Evolutionary conservation across 805 yeast species (phyloP).

Genomic region (Nakazawaea holstii): DNA sequence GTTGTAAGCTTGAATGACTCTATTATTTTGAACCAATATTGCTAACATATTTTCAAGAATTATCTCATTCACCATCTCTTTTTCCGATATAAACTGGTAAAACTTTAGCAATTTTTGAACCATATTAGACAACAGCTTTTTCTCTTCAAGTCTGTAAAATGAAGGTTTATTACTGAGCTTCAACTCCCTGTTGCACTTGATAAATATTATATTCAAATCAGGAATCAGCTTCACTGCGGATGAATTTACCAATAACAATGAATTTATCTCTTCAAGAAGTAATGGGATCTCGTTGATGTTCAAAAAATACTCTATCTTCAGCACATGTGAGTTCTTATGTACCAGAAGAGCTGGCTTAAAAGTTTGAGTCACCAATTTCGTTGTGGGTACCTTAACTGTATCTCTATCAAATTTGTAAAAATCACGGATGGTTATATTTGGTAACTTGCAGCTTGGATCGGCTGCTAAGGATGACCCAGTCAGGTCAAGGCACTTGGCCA

Average conservation of each 20-base stretch:
- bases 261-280: not conserved
- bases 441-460: too few relatives aligned
- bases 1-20: not conserved
- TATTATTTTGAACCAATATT: constrained; percentile 1
- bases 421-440: too few relatives aligned
- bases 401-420: not conserved
- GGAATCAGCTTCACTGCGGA: not conserved
- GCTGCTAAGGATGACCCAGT: too few relatives aligned
- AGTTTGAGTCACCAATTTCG: not conserved
- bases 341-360: not conserved
- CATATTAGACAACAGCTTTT: not conserved
- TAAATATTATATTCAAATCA: not conserved
- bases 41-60: not conserved
- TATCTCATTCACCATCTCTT: not conserved
- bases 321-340: not conserved
- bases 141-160: not conserved
- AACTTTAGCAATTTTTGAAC: not conserved
- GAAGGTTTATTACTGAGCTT: not conserved
- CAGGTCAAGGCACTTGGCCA: too few relatives aligned
- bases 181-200: not conserved
- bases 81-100: not conserved
- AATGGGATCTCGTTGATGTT: not conserved
- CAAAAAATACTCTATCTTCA: not conserved
- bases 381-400: not conserved
- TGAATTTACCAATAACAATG: not conserved